These are phyloP conservation scores for Meyerozyma guilliermondii DNA, from an alignment of 1,139 yeast genomes.

Conservation along the genomic window DNA sequence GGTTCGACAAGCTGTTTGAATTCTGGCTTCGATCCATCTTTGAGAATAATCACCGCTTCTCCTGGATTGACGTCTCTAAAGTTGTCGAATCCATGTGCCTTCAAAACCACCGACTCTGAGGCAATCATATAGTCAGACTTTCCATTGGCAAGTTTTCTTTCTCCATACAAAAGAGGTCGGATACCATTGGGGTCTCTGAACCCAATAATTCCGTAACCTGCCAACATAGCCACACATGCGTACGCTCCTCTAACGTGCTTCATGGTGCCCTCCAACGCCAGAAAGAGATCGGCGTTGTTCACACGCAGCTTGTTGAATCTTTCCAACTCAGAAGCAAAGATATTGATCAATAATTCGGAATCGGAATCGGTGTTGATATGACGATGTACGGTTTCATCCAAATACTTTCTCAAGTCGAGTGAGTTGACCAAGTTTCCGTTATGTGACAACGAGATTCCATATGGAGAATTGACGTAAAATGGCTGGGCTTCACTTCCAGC, in stretches of 20 bases:
- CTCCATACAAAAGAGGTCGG: slow-evolving; percentile 85
- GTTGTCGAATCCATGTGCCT: slow-evolving; percentile 82
- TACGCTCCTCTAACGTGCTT: slow-evolving; percentile 86
- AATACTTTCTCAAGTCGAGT: slow-evolving; percentile 63
- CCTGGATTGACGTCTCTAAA: slow-evolving; percentile 89
- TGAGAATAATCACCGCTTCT: slow-evolving; percentile 90
- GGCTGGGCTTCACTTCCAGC: slow-evolving; percentile 99
- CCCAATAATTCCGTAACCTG: slow-evolving; percentile 93
- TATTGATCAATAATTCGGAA: slow-evolving; percentile 81
- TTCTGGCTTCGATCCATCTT: slow-evolving; percentile 63
- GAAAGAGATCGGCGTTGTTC: slow-evolving; percentile 82
- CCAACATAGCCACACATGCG: slow-evolving; percentile 91
- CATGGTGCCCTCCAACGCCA: slow-evolving; percentile 80
- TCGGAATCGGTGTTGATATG: slow-evolving; percentile 97
- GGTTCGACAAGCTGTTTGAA: slow-evolving; percentile 84
- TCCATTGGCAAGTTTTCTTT: slow-evolving; percentile 66
- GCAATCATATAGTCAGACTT: slow-evolving; percentile 90
- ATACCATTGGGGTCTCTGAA: slow-evolving; percentile 97
- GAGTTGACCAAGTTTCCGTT: slow-evolving; percentile 95
- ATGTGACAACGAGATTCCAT: slow-evolving; percentile 85
- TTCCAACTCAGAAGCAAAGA: slow-evolving; percentile 89
- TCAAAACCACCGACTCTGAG: slow-evolving; percentile 89
- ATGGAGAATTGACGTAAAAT: slow-evolving; percentile 94
- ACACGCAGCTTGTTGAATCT: slow-evolving; percentile 91
- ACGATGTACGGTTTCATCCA: slow-evolving; percentile 93